Conservation (phyloP, 2,329 filamentous ascomycete genomes). For the Camptophora hylomeconis region DNA sequence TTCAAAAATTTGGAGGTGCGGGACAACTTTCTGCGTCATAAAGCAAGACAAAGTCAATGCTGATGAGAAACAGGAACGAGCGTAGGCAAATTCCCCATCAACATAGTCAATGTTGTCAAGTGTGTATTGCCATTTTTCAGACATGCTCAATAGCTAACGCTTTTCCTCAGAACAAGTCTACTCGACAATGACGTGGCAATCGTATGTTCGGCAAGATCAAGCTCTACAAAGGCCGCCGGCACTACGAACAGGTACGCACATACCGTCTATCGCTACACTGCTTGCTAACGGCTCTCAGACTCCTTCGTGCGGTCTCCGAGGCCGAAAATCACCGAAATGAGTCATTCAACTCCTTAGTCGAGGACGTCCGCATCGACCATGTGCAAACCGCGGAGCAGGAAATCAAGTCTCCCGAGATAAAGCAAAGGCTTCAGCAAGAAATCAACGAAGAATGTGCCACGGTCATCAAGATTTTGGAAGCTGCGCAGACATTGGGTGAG, state of each 20-base stretch:
- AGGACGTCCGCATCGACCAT: constrained; percentile 74
- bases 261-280: constrained; percentile 6
- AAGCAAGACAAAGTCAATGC: constrained; percentile 56
- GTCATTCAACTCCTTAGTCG: constrained; percentile 61
- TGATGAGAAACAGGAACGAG: constrained; percentile 91
- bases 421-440: constrained; percentile 46
- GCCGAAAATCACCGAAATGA: constrained; percentile 32
- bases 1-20: constrained; percentile 8
- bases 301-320: constrained; percentile 36
- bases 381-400: constrained; percentile 54
- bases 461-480: constrained; percentile 60
- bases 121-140: constrained; percentile 22
- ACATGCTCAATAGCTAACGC: constrained; percentile 1
- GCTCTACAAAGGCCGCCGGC: constrained; percentile 83
- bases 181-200: constrained; percentile 66
- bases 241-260: constrained; percentile 79
- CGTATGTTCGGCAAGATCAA: constrained; percentile 90
- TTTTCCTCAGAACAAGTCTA: constrained; percentile 46
- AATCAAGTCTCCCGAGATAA: constrained; percentile 44
- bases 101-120: constrained; percentile 61
- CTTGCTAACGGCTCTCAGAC: constrained; percentile 17
- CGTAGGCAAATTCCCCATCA: constrained; percentile 80
- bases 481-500: constrained; percentile 48
- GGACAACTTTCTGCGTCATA: neutral
- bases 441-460: constrained; percentile 70